These are phyloP conservation scores for Scorias spongiosa DNA, from an alignment of 2,329 filamentous ascomycete species.

Conservation along the genomic window DNA sequence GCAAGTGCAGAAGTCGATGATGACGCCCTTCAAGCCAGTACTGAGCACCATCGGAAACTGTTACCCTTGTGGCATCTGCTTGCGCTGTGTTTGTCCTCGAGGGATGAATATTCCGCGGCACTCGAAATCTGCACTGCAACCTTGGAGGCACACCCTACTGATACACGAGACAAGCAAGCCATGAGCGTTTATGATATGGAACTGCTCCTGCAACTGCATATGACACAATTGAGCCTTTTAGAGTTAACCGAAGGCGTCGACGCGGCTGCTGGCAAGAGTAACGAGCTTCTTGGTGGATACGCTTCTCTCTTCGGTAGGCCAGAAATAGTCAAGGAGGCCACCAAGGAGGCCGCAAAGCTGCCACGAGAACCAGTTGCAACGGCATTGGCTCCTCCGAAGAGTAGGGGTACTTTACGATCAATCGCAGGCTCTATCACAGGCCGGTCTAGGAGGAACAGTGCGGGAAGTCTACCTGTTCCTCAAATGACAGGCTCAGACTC, in stretches of 20 bases:
- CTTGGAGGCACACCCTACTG: conserved; percentile 41
- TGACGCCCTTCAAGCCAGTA: conserved; percentile 2
- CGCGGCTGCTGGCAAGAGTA: conserved; percentile 73
- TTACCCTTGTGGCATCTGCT: conserved; percentile 87
- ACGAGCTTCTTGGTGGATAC: conserved; percentile 72
- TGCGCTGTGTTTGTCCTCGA: conserved; percentile 68
- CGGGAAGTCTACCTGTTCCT: background rate
- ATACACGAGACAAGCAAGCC: conserved; percentile 45
- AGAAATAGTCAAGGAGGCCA: conserved; percentile 24
- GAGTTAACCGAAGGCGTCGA: conserved; percentile 74
- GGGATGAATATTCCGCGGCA: conserved; percentile 67
- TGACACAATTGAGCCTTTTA: conserved; percentile 76
- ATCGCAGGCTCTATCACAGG: conserved; percentile 51
- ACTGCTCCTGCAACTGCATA: conserved; percentile 80
- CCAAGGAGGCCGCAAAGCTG: conserved; percentile 13
- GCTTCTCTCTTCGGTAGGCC: conserved; percentile 61
- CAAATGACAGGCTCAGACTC: background rate
- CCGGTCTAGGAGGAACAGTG: background rate
- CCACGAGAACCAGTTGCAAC: conserved; percentile 34
- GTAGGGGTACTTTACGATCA: conserved; percentile 26
- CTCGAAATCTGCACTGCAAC: conserved; percentile 75
- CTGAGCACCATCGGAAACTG: conserved; percentile 41
- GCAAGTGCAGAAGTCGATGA: conserved; percentile 25
- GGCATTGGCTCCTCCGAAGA: conserved; percentile 9
- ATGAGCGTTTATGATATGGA: conserved; percentile 78